Evolutionary conservation across 208 protist species (phyloP), one percentile per base, ranked within the genome.

Genomic region (Leishmania arabica): DNA sequence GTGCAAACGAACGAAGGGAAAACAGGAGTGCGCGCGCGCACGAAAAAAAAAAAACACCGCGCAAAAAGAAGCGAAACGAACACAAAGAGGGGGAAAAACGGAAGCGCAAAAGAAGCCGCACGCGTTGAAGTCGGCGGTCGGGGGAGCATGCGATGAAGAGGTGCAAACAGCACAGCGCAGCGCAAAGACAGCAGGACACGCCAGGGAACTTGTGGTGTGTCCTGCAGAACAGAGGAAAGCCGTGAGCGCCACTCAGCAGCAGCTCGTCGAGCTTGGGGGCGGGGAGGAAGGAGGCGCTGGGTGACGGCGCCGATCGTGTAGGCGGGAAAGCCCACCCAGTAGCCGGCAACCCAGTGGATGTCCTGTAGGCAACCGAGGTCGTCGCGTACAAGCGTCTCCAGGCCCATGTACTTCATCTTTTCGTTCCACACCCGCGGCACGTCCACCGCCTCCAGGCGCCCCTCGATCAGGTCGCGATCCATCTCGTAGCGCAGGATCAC

Each of bases 401-500:
- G 75, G 56, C 89, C 92, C 8, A 97, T 76, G 84, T 96, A 94
- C 53, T 95, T 92, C 91, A 97, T 95, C 84, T 95, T 94, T 21
- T 88, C 84, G 77, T 94, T 93, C 92, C 93, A 96, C 76, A 91
- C 85, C 15, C 76, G 75, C 56, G 94, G 91, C 58, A 98, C 75
- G 42, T 95, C 90, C 64, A 86, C 90, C 0, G 88, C 89, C 77
- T 89, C 85, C 69, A 95, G 79, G 40, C 77, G 89, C 13, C 92
- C 93, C 21, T 94, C 86, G n/a, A 97, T 89, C 27, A 98, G 81
- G 68, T 88, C 80, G 42, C 82, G 84, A 71, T 97, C 95, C 51
- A 97, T 93, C 73, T 97, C 92, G 85, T 90, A 96, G 71, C 93
- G 86, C 53, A 98, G 66, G 60, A 97, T 90, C 40, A 96, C 80